Conservation (phyloP, 2,329 filamentous ascomycete species). For the Fusarium abutilonis region DNA sequence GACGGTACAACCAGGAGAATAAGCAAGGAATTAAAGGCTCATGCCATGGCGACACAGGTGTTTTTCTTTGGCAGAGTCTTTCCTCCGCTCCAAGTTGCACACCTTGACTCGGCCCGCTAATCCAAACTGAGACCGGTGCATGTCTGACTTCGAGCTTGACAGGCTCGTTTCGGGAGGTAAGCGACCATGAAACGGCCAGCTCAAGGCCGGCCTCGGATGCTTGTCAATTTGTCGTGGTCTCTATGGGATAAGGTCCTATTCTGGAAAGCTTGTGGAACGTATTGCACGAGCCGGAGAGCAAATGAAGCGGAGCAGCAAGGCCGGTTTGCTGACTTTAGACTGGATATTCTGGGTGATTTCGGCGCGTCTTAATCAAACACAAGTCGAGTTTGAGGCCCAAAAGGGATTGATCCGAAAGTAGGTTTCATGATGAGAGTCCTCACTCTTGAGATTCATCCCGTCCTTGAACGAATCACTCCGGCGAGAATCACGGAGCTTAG, state of each 20-base stretch:
- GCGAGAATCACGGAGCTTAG: slow-evolving; percentile 1
- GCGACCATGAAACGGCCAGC: slow-evolving; percentile 21
- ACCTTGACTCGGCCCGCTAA: slow-evolving; percentile 45
- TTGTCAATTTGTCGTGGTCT: slow-evolving; percentile 24
- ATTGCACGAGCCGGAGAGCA: slow-evolving; percentile 18
- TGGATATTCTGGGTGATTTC: background rate
- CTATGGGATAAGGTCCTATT: slow-evolving; percentile 27
- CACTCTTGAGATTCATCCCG: slow-evolving; percentile 9
- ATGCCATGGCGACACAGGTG: slow-evolving; percentile 31
- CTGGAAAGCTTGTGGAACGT: slow-evolving; percentile 36
- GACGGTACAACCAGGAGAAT: slow-evolving; percentile 42
- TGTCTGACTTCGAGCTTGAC: slow-evolving; percentile 46
- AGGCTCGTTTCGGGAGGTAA: slow-evolving; percentile 39
- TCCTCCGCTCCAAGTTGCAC: slow-evolving; percentile 33
- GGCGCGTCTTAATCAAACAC: slow-evolving; percentile 17
- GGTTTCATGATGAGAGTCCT: slow-evolving; percentile 9
- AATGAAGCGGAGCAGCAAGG: slow-evolving; percentile 13
- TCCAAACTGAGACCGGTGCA: slow-evolving; percentile 36
- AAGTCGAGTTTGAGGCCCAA: background rate
- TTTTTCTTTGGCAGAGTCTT: slow-evolving; percentile 19
- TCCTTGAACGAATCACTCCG: slow-evolving; percentile 1
- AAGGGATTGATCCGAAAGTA: slow-evolving; percentile 9
- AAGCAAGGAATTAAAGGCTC: slow-evolving; percentile 26
- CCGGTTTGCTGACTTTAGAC: slow-evolving; percentile 25
- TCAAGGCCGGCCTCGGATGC: slow-evolving; percentile 28